phyloP scores from a whole-genome alignment of 305 asterid species.

The Solanum hybrid region DNA sequence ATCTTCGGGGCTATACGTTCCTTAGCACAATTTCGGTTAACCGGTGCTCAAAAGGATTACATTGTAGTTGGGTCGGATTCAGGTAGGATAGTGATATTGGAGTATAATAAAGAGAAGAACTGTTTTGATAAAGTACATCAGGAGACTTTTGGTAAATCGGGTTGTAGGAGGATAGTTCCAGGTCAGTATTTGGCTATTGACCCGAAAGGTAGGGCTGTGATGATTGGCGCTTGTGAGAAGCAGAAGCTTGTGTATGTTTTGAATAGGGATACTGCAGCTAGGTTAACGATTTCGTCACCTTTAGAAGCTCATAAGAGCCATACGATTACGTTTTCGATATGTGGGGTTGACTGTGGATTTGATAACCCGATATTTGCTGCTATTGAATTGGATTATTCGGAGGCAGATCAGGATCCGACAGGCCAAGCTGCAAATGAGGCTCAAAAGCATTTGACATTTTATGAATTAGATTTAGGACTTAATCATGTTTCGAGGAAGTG shows the following conservation, averaged over 20 bases:
- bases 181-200: slow-evolving; percentile 93
- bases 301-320: slow-evolving; percentile 97
- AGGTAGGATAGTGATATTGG: slow-evolving; percentile 80
- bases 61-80: slow-evolving; percentile 96
- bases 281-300: slow-evolving; percentile 89
- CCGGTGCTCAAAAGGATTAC: slow-evolving; percentile 92
- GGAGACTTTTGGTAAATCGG: slow-evolving; percentile 96
- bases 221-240: slow-evolving; percentile 95
- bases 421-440: slow-evolving; percentile 92
- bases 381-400: slow-evolving; percentile 86
- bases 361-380: slow-evolving; percentile 97
- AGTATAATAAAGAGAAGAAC: slow-evolving; percentile 81
- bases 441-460: slow-evolving; percentile 83
- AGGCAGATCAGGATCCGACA: slow-evolving; percentile 96
- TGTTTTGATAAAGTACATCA: slow-evolving; percentile 76
- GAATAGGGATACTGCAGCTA: slow-evolving; percentile 94
- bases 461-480: slow-evolving; percentile 92
- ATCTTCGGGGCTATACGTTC: slow-evolving; percentile 88
- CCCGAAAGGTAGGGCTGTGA: slow-evolving; percentile 98
- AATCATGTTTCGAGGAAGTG: slow-evolving; percentile 96
- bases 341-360: slow-evolving; percentile 80
- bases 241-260: slow-evolving; percentile 97
- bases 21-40: slow-evolving; percentile 83
- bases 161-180: slow-evolving; percentile 89
- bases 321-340: slow-evolving; percentile 59